phyloP scores from a whole-genome alignment of 2,329 filamentous ascomycete species.

The Epicoccum nigrum region DNA sequence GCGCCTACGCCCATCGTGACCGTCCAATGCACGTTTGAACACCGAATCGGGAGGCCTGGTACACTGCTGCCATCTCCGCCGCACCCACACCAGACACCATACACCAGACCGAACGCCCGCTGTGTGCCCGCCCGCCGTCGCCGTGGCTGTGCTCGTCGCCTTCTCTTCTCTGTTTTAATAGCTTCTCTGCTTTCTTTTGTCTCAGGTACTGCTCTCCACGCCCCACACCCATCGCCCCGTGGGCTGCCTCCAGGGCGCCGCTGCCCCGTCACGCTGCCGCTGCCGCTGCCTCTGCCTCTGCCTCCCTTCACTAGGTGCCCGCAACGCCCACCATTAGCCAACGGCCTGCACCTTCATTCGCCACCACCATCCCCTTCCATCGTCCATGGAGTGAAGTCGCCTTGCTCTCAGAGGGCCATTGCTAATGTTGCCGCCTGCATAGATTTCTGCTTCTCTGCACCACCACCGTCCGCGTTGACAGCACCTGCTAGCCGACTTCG shows the following conservation, averaged over 20 bases:
- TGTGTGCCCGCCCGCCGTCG: conserved; percentile 29
- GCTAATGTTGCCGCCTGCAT: conserved; percentile 26
- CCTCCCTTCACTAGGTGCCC: conserved; percentile 12
- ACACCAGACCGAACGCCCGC: too few relatives aligned
- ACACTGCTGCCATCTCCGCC: conserved; percentile 49
- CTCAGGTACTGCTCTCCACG: conserved; percentile 34
- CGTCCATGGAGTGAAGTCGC: not conserved
- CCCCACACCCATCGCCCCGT: not conserved
- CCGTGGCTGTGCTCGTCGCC: conserved; percentile 38
- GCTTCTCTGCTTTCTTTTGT: conserved; percentile 33
- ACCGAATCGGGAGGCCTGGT: conserved; percentile 49
- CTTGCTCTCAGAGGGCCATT: conserved; percentile 5
- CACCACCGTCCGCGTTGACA: conserved; percentile 23
- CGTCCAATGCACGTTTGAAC: conserved; percentile 49
- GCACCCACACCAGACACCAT: too few relatives aligned
- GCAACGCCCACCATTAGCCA: conserved; percentile 3
- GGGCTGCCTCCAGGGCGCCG: conserved; percentile 9
- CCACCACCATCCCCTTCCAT: conserved; percentile 17
- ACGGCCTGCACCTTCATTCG: conserved; percentile 12
- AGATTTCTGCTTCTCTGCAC: conserved; percentile 26
- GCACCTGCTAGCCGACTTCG: conserved; percentile 23
- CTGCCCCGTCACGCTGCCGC: conserved; percentile 15
- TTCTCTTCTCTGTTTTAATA: conserved; percentile 50
- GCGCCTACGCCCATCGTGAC: conserved; percentile 30
- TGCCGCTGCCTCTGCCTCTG: too few relatives aligned